Evolutionary conservation across 2,329 filamentous ascomycete species (phyloP).

Genomic region (Clonostachys chloroleuca): DNA sequence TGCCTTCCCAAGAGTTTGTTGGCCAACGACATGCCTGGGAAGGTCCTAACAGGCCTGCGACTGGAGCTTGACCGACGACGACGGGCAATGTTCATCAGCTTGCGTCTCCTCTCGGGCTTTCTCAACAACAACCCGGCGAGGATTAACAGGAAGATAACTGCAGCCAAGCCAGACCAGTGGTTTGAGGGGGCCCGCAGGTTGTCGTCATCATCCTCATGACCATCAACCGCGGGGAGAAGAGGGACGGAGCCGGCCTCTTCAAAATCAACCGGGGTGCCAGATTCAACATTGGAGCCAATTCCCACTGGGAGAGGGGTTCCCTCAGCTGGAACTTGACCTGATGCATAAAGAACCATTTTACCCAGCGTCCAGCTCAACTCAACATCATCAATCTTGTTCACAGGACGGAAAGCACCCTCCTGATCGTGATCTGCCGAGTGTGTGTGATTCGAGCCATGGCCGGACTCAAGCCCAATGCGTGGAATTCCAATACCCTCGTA

Average conservation of each 20-base stretch:
- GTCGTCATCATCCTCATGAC: conserved; percentile 38
- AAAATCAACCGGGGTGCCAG: conserved; percentile 69
- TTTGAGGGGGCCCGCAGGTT: conserved; percentile 65
- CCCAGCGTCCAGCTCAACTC: conserved; percentile 98
- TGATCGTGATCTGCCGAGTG: conserved; percentile 64
- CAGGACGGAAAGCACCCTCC: conserved; percentile 84
- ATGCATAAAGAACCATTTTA: conserved; percentile 92
- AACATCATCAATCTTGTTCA: conserved; percentile 85
- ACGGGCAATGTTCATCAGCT: conserved; percentile 16
- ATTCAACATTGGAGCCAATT: conserved; percentile 79
- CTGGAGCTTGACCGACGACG: conserved; percentile 15
- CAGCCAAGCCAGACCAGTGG: conserved; percentile 67
- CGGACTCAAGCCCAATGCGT: conserved; percentile 67
- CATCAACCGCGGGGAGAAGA: conserved; percentile 16
- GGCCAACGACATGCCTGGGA: conserved; percentile 44
- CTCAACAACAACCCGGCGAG: conserved; percentile 70
- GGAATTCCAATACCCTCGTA: conserved; percentile 96
- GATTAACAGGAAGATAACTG: conserved; percentile 72
- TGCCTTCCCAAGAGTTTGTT: conserved; percentile 63
- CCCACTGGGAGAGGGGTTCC: conserved; percentile 68
- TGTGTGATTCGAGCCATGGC: conserved; percentile 62
- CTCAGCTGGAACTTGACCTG: conserved; percentile 74
- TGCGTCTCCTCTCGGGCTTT: conserved; percentile 67
- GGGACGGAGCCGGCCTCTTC: conserved; percentile 68
- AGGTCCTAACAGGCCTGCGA: conserved; percentile 36